These are phyloP conservation scores for Fusarium torulosum DNA, from an alignment of 2,329 filamentous ascomycete genomes.

Conservation along the genomic window DNA sequence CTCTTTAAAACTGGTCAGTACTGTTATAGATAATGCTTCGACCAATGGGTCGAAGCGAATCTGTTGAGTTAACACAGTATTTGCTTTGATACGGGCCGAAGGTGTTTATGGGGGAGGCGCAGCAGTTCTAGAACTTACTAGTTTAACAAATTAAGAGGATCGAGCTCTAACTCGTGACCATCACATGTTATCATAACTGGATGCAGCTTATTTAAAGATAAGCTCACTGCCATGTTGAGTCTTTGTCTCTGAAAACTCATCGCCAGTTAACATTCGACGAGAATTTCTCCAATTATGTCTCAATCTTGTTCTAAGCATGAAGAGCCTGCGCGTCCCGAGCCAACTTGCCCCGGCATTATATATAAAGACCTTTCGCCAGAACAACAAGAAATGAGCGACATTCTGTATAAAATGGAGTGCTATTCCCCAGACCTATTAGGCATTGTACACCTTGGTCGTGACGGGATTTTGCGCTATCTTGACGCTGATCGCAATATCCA, in stretches of 20 bases:
- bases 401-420: constrained; percentile 2
- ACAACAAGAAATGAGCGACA: constrained; percentile 13
- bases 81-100: too few species aligned
- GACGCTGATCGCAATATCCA: constrained; percentile 11
- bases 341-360: not conserved
- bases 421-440: not conserved
- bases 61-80: too few species aligned
- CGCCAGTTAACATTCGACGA: not conserved
- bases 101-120: too few species aligned
- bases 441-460: not conserved
- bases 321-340: not conserved
- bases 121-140: not conserved
- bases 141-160: not conserved
- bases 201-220: not conserved
- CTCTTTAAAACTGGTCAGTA: not conserved
- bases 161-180: not conserved
- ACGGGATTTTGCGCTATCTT: constrained; percentile 3
- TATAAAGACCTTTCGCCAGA: constrained; percentile 8
- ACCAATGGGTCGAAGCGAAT: too few species aligned
- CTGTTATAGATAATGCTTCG: too few species aligned
- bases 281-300: not conserved
- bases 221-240: not conserved
- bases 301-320: not conserved
- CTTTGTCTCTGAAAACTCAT: not conserved
- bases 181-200: not conserved